phyloP scores from a whole-genome alignment of 768 basidiomycete genomes.

The Scleroderma bovista region DNA sequence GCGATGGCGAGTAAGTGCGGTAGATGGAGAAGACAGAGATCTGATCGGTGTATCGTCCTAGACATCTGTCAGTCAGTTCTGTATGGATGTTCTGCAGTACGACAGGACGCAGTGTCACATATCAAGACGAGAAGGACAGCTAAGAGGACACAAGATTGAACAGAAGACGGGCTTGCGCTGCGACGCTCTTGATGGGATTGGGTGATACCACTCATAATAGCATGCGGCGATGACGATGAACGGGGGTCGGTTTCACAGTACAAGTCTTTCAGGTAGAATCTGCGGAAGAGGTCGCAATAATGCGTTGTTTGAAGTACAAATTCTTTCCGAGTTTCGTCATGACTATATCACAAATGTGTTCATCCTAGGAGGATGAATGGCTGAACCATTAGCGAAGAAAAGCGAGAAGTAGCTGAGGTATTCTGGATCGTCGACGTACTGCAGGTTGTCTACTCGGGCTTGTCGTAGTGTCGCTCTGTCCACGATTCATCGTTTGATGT shows the following conservation, averaged over 20 bases:
- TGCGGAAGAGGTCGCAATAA: slow-evolving; percentile 93
- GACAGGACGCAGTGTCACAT: not conserved
- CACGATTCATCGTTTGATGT: slow-evolving; percentile 88
- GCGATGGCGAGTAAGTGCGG: slow-evolving; percentile 93
- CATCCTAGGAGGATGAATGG: not conserved
- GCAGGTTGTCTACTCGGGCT: slow-evolving; percentile 69
- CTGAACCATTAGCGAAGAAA: slow-evolving; percentile 78
- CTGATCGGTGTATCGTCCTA: slow-evolving; percentile 93
- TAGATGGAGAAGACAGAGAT: slow-evolving; percentile 94
- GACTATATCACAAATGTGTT: slow-evolving; percentile 41
- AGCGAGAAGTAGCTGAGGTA: slow-evolving; percentile 79
- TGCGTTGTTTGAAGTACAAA: slow-evolving; percentile 77
- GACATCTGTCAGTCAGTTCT: not conserved
- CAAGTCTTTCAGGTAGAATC: slow-evolving; percentile 98
- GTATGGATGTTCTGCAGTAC: slow-evolving; percentile 53
- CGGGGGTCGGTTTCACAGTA: slow-evolving; percentile 92
- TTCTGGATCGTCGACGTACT: slow-evolving; percentile 75
- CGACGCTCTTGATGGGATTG: slow-evolving; percentile 88
- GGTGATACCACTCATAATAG: slow-evolving; percentile 93
- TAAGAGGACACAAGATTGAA: slow-evolving; percentile 55
- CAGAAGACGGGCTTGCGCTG: slow-evolving; percentile 71
- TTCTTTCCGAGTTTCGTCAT: slow-evolving; percentile 86
- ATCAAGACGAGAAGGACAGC: not conserved
- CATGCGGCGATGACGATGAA: slow-evolving; percentile 91
- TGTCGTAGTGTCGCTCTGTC: slow-evolving; percentile 69